phyloP scores from a whole-genome alignment of 1,139 yeast genomes.

The Yamadazyma trypodendri region DNA sequence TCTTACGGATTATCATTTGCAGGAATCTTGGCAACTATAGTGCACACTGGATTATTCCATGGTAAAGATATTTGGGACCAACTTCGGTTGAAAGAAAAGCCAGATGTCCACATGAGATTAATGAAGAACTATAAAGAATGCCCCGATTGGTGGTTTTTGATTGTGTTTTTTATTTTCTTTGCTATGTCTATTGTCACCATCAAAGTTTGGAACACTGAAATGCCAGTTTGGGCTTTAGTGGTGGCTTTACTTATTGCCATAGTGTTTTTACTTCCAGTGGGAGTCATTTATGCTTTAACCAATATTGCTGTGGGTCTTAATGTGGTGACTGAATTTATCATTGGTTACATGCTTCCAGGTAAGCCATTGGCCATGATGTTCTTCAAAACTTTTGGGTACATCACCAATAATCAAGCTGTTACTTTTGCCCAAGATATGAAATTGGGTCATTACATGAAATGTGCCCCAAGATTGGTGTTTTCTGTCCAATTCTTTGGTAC shows the following conservation, averaged over 20 bases:
- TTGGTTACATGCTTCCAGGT: conserved; percentile 50
- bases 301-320: conserved; percentile 47
- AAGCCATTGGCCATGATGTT: conserved; percentile 49
- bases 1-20: conserved; percentile 67
- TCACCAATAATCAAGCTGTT: conserved; percentile 56
- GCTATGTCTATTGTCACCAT: conserved; percentile 40
- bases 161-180: conserved; percentile 44
- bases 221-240: conserved; percentile 40
- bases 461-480: conserved; percentile 45
- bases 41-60: conserved; percentile 55
- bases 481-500: conserved; percentile 47
- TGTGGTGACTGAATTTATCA: conserved; percentile 44
- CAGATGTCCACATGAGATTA: conserved; percentile 59
- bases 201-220: conserved; percentile 43
- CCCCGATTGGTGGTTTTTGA: conserved; percentile 67
- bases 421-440: conserved; percentile 54
- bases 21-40: conserved; percentile 34
- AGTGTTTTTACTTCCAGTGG: conserved; percentile 43
- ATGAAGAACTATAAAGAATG: conserved; percentile 59
- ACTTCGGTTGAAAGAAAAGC: conserved; percentile 28
- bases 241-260: conserved; percentile 42
- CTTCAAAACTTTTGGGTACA: conserved; percentile 48
- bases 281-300: conserved; percentile 40
- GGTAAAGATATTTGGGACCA: conserved; percentile 50
- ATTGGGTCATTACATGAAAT: conserved; percentile 54